A percentile compares a stretch with the other conserved stretches of the same genome.
These are phyloP conservation scores for Glarea lozoyensis DNA, from an alignment of 495 filamentous ascomycete species.

Conservation along the genomic window DNA sequence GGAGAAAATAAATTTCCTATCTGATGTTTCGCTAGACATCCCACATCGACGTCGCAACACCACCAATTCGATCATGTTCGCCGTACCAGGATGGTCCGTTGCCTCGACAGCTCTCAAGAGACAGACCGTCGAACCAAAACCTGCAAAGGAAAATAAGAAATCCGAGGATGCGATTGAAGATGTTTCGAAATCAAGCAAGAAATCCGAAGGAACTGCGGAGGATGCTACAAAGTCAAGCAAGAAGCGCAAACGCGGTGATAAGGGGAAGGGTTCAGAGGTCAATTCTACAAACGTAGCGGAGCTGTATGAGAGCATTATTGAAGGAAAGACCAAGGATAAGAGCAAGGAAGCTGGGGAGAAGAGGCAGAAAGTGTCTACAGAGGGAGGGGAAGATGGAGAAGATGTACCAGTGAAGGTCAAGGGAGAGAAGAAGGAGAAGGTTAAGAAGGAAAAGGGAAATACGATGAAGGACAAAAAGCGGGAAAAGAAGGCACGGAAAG, in stretches of 20 bases:
- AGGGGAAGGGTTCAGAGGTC: conserved; percentile 35
- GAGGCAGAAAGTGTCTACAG: conserved; percentile 39
- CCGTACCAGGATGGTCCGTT: conserved; percentile 84
- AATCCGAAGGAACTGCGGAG: conserved; percentile 8
- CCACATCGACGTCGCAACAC: too few relatives aligned
- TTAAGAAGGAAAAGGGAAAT: conserved; percentile 18
- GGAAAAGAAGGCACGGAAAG: conserved; percentile 19
- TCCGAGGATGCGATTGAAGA: too few relatives aligned
- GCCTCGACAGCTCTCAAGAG: conserved; percentile 58
- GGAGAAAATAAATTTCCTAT: too few relatives aligned
- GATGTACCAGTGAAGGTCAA: conserved; percentile 13
- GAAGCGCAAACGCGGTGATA: conserved; percentile 47
- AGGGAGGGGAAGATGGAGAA: conserved; percentile 19
- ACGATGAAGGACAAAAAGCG: conserved; percentile 18
- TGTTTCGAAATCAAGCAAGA: too few relatives aligned
- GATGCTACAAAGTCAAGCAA: conserved; percentile 24
- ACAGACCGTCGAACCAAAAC: conserved; percentile 36
- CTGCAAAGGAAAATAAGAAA: background rate
- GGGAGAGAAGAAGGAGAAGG: conserved; percentile 7
- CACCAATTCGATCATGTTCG: conserved; percentile 60
- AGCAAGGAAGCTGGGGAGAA: conserved; percentile 19
- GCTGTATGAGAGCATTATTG: conserved; percentile 72
- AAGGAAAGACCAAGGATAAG: conserved; percentile 39
- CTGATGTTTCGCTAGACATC: too few relatives aligned
- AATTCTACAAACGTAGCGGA: conserved; percentile 63